Evolutionary conservation across 106 monocot genomes (phyloP).

Genomic region (Amphibolis antarctica): DNA sequence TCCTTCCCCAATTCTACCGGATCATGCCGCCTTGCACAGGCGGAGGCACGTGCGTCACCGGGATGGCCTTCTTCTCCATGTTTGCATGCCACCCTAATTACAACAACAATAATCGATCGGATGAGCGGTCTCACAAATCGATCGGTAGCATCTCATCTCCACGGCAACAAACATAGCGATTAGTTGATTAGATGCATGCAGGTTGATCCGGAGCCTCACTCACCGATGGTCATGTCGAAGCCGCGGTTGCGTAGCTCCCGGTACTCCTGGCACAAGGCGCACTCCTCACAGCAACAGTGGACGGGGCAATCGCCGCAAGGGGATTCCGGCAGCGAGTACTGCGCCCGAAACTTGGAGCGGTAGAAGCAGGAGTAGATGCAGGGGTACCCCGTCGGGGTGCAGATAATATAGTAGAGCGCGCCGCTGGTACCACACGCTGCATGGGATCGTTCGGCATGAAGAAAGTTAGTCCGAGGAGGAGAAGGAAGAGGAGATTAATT

Average conservation of each 20-base stretch:
- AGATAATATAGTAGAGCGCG: constrained; percentile 4
- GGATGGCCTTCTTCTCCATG: neutral
- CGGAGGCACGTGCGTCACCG: neutral
- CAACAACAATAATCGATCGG: neutral
- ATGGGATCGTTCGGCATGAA: neutral
- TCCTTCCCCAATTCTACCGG: neutral
- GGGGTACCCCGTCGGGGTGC: constrained; percentile 5
- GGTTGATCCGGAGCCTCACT: neutral
- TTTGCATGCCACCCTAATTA: neutral
- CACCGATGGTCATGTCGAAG: constrained; percentile 28
- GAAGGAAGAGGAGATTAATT: neutral
- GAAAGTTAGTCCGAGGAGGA: too few species aligned
- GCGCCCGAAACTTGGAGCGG: constrained; percentile 11
- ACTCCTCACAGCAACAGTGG: constrained; percentile 24
- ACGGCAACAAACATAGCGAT: too few species aligned
- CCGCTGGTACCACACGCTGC: constrained; percentile 17
- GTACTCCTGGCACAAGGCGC: constrained; percentile 28
- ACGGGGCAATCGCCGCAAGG: constrained; percentile 20
- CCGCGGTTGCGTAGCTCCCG: constrained; percentile 19
- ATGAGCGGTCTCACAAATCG: too few species aligned
- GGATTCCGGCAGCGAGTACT: constrained; percentile 16
- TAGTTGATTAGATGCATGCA: neutral
- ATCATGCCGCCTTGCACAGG: neutral
- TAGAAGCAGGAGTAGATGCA: constrained; percentile 28
- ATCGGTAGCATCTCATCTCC: neutral